Conservation (phyloP, 192 early-diverging fungal species). For the Funneliformis geosporum region DNA sequence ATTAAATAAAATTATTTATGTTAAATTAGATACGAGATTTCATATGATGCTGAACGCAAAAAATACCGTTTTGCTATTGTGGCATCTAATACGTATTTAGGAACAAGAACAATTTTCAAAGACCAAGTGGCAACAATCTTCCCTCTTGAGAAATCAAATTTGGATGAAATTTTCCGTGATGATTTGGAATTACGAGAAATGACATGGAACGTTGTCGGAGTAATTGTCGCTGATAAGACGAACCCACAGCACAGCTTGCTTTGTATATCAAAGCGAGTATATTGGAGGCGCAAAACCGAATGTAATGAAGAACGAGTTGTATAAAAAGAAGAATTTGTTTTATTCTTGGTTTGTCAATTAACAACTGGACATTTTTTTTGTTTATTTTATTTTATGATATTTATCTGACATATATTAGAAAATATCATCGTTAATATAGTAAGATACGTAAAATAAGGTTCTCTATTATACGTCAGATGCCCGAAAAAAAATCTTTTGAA, state of each 20-base stretch:
- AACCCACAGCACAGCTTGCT: slow-evolving; percentile 20
- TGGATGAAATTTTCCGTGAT: slow-evolving; percentile 31
- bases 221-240: slow-evolving; percentile 16
- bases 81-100: slow-evolving; percentile 26
- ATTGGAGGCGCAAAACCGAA: slow-evolving; percentile 7
- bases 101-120: background rate
- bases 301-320: background rate
- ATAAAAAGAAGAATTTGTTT: background rate
- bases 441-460: no score
- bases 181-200: slow-evolving; percentile 20
- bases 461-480: no score
- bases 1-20: background rate
- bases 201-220: slow-evolving; percentile 26
- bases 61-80: slow-evolving; percentile 49
- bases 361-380: background rate
- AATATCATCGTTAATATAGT: no score
- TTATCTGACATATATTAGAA: no score
- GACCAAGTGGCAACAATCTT: background rate
- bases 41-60: slow-evolving; percentile 27
- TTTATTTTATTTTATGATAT: no score
- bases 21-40: slow-evolving; percentile 37
- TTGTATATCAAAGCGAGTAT: slow-evolving; percentile 15
- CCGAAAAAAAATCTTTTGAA: no score
- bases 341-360: background rate
- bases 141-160: background rate